Base-by-base conservation (phyloP, 2,329 filamentous ascomycete species). In the Pyrenophora seminiperda region DNA sequence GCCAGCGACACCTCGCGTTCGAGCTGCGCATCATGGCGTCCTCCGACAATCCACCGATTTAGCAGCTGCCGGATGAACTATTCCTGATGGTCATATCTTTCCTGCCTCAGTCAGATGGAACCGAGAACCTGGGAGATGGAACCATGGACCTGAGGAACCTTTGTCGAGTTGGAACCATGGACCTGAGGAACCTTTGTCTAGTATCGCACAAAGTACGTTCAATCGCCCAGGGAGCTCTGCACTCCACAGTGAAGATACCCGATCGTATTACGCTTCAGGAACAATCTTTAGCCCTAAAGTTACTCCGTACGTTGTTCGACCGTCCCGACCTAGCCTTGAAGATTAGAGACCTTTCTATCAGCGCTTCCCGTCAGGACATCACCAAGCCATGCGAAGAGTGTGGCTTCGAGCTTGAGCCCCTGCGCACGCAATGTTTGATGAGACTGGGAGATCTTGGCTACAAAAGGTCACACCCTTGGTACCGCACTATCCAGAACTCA, bases 271-370 rank as follows among this genome's bases (percentile, higher is more conserved):
- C n/a, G n/a, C n/a, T n/a, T n/a, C n/a, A n/a, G n/a, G n/a, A n/a
- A n/a, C n/a, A n/a, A n/a, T n/a, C n/a, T n/a, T n/a, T n/a, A n/a
- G n/a, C n/a, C n/a, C 36, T 63, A 7, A 54, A 50, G 34, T 43
- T 65, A 4, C 48, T 67, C 2, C 62, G 63, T 18, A 67, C 62
- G 4, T 40, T 65, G 7, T 43, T 65, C 5, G 46, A 58, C 20
- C 61, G 56, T 7, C 56, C 63, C 7, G 58, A 61, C 27, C 59
- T 64, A 5, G 62, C 59, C 5, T 17, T 14, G 5, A 62, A 67
- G 19, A 41, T 64, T 10, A 62, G 54, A 29, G 41, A 31, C 5
- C 41, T 67, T 2, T 57, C 55, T 9, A 53, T 65, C 20, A 45
- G 54, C 18, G 54, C 55, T 14, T 54, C 59, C 3, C 61, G 62